These are phyloP conservation scores for Fusarium compactum DNA, from an alignment of 2,329 filamentous ascomycete genomes.

Conservation along the genomic window DNA sequence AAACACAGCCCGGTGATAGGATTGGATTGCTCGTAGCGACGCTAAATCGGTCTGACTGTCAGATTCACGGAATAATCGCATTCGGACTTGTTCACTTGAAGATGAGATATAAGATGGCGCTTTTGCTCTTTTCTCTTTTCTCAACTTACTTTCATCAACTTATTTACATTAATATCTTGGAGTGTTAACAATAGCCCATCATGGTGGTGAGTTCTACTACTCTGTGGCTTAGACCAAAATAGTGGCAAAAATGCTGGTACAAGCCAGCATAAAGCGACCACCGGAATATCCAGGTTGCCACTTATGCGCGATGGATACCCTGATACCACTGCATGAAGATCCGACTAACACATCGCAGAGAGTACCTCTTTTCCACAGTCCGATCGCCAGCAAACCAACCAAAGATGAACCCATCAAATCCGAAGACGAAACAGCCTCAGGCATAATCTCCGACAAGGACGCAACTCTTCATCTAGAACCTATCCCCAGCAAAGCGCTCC, in stretches of 20 bases:
- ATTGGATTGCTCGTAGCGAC: neutral
- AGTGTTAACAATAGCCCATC: conserved; percentile 16
- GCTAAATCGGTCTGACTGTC: conserved; percentile 5
- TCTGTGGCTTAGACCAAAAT: neutral
- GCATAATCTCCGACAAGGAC: conserved; percentile 16
- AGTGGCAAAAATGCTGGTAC: neutral
- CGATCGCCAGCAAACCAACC: neutral
- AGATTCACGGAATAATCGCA: neutral
- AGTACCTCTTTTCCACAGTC: conserved; percentile 30
- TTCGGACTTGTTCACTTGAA: neutral
- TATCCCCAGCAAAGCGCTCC: conserved; percentile 53
- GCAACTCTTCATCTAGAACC: conserved; percentile 56
- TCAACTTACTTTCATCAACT: neutral
- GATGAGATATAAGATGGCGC: conserved; percentile 11
- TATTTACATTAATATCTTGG: neutral
- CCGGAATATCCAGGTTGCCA: neutral
- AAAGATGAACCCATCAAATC: neutral
- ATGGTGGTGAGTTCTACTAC: conserved; percentile 21
- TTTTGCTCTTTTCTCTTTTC: neutral
- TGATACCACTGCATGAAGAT: rapidly evolving
- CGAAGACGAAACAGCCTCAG: neutral
- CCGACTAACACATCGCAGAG: conserved; percentile 26
- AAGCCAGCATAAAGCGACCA: neutral
- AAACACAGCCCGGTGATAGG: neutral
- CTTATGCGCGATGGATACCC: no score